Evolutionary conservation across 768 basidiomycete species (phyloP).

Genomic region (Phylloporus rhodoxanthus): DNA sequence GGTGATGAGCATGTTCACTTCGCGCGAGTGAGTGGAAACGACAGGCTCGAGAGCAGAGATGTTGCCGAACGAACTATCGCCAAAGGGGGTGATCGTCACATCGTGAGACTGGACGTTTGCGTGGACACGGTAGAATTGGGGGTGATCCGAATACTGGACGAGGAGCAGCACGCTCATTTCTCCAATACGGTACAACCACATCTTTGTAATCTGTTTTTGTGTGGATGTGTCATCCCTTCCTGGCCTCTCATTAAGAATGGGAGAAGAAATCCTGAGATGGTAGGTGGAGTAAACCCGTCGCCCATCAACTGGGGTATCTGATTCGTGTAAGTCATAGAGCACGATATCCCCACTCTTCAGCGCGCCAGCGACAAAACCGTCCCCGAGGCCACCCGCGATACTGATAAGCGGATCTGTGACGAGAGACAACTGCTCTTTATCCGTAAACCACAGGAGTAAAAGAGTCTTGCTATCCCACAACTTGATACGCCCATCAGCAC

Average conservation of each 20-base stretch:
- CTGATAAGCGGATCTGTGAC: constrained; percentile 47
- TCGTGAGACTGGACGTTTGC: constrained; percentile 29
- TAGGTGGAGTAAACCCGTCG: constrained; percentile 14
- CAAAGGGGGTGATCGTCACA: constrained; percentile 40
- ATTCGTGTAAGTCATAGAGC: constrained; percentile 46
- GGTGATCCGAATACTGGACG: constrained; percentile 44
- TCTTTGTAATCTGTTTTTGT: constrained; percentile 8
- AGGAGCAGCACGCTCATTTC: constrained; percentile 32
- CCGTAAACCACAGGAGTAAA: constrained; percentile 61
- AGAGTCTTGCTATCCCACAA: constrained; percentile 60
- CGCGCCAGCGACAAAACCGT: constrained; percentile 45
- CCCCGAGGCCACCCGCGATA: constrained; percentile 40
- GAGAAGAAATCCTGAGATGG: constrained; percentile 35
- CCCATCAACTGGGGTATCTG: constrained; percentile 12
- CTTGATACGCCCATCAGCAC: constrained; percentile 62
- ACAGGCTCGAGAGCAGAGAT: constrained; percentile 46
- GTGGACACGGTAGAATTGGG: constrained; percentile 47
- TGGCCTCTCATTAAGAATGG: constrained; percentile 15
- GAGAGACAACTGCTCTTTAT: constrained; percentile 28
- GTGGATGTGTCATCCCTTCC: background rate
- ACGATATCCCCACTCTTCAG: constrained; percentile 52
- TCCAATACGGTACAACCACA: constrained; percentile 15
- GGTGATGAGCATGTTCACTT: constrained; percentile 48
- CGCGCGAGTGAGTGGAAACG: constrained; percentile 36
- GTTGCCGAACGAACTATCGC: constrained; percentile 45